Conservation (phyloP, 2,329 filamentous ascomycete genomes). For the Alternaria novae-zelandiae region DNA sequence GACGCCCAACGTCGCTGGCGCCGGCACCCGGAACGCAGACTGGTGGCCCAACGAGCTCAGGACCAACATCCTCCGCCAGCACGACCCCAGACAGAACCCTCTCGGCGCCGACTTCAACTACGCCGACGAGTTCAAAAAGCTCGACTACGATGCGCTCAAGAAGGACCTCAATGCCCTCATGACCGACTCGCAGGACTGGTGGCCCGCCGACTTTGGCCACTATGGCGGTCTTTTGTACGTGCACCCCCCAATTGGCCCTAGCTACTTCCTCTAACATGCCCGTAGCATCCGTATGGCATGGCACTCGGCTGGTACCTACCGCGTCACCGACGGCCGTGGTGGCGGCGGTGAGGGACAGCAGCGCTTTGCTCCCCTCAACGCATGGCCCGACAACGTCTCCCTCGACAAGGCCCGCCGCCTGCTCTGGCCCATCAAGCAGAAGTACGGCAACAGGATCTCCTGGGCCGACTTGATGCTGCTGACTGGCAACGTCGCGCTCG, state of each 20-base stretch:
- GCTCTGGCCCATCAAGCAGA: constrained; percentile 82
- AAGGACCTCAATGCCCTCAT: constrained; percentile 73
- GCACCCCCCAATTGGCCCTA: not conserved
- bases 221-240: constrained; percentile 74
- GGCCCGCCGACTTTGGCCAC: constrained; percentile 82
- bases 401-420: constrained; percentile 82
- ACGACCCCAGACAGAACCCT: constrained; percentile 69
- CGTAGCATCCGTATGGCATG: constrained; percentile 73
- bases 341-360: constrained; percentile 78
- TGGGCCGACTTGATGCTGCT: constrained; percentile 78
- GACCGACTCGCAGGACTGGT: constrained; percentile 81
- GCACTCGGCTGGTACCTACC: constrained; percentile 82
- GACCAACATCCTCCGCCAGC: constrained; percentile 76
- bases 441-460: constrained; percentile 82
- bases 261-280: constrained; percentile 7
- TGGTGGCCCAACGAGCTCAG: constrained; percentile 76
- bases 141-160: constrained; percentile 75
- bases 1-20: constrained; percentile 55
- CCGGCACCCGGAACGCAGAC: constrained; percentile 71
- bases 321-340: constrained; percentile 75
- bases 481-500: constrained; percentile 77
- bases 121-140: constrained; percentile 71
- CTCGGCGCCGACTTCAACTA: constrained; percentile 73
- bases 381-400: constrained; percentile 80
- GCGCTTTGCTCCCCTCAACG: constrained; percentile 80